phyloP scores from a whole-genome alignment of 345 rosid genomes.

The Hibiscus syriacus region DNA sequence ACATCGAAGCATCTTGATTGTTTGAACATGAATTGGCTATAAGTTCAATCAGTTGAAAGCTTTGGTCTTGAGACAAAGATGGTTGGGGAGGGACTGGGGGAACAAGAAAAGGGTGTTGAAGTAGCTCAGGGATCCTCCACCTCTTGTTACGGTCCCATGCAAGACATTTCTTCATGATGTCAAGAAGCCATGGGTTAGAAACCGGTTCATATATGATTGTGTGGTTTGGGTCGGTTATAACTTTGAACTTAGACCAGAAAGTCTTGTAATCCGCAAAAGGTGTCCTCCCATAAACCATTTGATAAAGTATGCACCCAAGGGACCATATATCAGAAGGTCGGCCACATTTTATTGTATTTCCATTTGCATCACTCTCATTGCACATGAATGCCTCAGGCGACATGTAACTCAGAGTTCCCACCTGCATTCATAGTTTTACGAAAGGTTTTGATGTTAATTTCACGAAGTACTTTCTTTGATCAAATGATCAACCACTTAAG shows the following conservation, averaged over 20 bases:
- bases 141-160: constrained; percentile 89
- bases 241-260: constrained; percentile 96
- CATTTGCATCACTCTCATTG: constrained; percentile 81
- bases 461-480: too few relatives aligned
- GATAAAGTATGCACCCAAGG: constrained; percentile 95
- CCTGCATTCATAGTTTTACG: constrained; percentile 38
- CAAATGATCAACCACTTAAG: too few relatives aligned
- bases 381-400: constrained; percentile 99
- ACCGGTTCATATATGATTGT: constrained; percentile 58
- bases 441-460: too few relatives aligned
- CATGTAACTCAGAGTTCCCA: constrained; percentile 97
- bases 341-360: constrained; percentile 89
- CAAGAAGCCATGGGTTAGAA: constrained; percentile 89
- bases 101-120: constrained; percentile 85
- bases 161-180: constrained; percentile 88
- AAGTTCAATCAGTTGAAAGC: constrained; percentile 37
- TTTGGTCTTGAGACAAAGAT: constrained; percentile 28
- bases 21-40: constrained; percentile 43
- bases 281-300: constrained; percentile 96
- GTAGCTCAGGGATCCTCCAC: constrained; percentile 95
- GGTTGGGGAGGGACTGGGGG: constrained; percentile 50
- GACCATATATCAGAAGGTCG: constrained; percentile 99
- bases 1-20: constrained; percentile 31
- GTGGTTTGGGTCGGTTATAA: constrained; percentile 87
- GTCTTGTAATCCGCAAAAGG: constrained; percentile 93